A percentile compares a stretch with the other conserved stretches of the same genome.
Conservation (phyloP, 306 rosid species). For the Fragaria ananassa region DNA sequence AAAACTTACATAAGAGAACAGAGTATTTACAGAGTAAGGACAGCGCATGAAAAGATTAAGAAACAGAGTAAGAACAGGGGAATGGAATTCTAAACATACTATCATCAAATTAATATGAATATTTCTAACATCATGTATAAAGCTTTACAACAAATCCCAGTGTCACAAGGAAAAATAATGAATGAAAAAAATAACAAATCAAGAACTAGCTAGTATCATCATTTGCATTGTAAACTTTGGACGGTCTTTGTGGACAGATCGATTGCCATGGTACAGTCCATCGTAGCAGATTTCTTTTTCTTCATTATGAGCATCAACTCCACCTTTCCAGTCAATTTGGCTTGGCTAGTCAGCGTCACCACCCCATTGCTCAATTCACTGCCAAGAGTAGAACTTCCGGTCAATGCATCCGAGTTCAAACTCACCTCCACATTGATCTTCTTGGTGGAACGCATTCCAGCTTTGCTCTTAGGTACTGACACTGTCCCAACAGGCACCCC, state of each 20-base stretch:
- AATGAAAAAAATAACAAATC: background rate
- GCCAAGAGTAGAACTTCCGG: background rate
- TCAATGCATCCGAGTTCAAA: background rate
- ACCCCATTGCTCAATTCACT: background rate
- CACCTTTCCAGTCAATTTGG: conserved; percentile 15
- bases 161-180: background rate
- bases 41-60: background rate
- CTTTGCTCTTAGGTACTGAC: background rate
- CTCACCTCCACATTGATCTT: background rate
- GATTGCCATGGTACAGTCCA: conserved; percentile 9
- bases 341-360: background rate
- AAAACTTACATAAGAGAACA: background rate
- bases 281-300: conserved; percentile 11
- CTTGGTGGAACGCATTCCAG: background rate
- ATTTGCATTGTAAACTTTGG: background rate
- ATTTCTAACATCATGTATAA: background rate
- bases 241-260: background rate
- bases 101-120: background rate
- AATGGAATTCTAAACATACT: background rate
- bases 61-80: too few relatives aligned
- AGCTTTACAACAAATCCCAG: background rate
- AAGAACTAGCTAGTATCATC: background rate
- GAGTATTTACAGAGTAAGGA: background rate
- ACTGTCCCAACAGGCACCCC: background rate
- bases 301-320: conserved; percentile 12